Evolutionary conservation across 2,329 filamentous ascomycete species (phyloP).

Genomic region (Penicillium sp.): DNA sequence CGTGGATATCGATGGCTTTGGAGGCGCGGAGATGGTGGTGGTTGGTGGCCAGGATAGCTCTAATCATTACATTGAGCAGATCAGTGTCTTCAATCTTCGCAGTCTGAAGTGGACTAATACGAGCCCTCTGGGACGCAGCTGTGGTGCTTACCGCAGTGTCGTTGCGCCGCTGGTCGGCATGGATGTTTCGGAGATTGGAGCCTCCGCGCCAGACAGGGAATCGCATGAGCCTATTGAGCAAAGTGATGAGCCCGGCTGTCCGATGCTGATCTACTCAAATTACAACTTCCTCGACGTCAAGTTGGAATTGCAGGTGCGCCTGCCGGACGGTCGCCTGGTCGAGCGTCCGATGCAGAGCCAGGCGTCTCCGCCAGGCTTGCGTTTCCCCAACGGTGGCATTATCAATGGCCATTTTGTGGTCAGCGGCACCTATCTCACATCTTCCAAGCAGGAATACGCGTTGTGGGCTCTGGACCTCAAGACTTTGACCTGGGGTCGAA

Average conservation of each 20-base stretch:
- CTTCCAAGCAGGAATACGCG: slow-evolving; percentile 97
- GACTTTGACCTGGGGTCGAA: slow-evolving; percentile 89
- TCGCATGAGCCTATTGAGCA: slow-evolving; percentile 38
- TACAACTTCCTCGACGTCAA: slow-evolving; percentile 99
- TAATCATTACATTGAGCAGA: slow-evolving; percentile 99
- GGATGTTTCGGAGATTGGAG: slow-evolving; percentile 50
- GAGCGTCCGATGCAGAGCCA: slow-evolving; percentile 84
- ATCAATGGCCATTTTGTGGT: slow-evolving; percentile 97
- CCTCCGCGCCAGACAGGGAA: slow-evolving; percentile 44
- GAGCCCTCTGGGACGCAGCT: slow-evolving; percentile 83
- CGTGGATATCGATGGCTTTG: slow-evolving; percentile 84
- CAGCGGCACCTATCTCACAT: slow-evolving; percentile 94
- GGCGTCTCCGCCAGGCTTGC: slow-evolving; percentile 86
- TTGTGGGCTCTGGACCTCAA: slow-evolving; percentile 92
- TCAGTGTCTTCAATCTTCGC: slow-evolving; percentile 95
- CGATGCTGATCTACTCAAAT: slow-evolving; percentile 97
- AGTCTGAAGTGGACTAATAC: slow-evolving; percentile 96
- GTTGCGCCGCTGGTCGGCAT: slow-evolving; percentile 73
- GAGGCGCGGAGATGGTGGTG: slow-evolving; percentile 95
- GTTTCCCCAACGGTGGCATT: slow-evolving; percentile 94
- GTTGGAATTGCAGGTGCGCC: slow-evolving; percentile 85
- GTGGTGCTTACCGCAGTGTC: slow-evolving; percentile 94
- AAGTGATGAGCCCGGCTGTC: slow-evolving; percentile 50
- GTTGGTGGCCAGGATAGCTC: slow-evolving; percentile 94
- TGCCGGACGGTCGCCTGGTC: slow-evolving; percentile 78